Conservation (phyloP, 805 yeast species). For the Jamesozyma spencerorum region DNA sequence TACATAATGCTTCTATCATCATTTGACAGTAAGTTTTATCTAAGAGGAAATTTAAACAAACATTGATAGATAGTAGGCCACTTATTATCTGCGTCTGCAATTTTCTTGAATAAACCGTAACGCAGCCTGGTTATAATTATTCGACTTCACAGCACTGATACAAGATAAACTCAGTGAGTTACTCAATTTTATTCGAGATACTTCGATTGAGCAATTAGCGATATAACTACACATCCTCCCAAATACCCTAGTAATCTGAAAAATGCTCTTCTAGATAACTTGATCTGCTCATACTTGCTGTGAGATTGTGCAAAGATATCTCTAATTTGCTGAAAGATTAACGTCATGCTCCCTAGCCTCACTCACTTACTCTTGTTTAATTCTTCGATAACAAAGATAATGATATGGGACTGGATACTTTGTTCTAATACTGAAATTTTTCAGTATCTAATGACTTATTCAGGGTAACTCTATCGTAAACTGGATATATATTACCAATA, state of each 20-base stretch:
- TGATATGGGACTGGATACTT: too few relatives aligned
- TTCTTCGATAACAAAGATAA: neutral
- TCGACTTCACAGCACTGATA: too few relatives aligned
- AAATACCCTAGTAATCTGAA: slow-evolving; percentile 29
- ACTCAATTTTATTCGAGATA: neutral
- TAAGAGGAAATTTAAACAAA: too few relatives aligned
- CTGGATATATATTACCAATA: neutral
- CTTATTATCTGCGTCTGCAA: too few relatives aligned
- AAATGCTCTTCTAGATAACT: slow-evolving; percentile 28
- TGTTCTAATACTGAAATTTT: neutral
- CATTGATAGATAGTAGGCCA: too few relatives aligned
- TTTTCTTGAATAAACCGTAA: too few relatives aligned
- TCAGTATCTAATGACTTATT: neutral
- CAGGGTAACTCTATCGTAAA: neutral
- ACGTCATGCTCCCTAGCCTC: slow-evolving; percentile 8
- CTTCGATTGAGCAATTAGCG: slow-evolving; percentile 25
- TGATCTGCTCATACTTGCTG: slow-evolving; percentile 22
- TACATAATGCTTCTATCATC: too few relatives aligned
- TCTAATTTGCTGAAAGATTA: slow-evolving; percentile 26
- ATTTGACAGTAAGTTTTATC: too few relatives aligned
- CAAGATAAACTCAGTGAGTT: neutral
- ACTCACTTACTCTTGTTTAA: neutral
- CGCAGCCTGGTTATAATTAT: too few relatives aligned
- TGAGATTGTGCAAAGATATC: slow-evolving; percentile 28
- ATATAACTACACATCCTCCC: slow-evolving; percentile 28